phyloP scores from a whole-genome alignment of 2,329 filamentous ascomycete species.

The Elsinoe fawcettii region DNA sequence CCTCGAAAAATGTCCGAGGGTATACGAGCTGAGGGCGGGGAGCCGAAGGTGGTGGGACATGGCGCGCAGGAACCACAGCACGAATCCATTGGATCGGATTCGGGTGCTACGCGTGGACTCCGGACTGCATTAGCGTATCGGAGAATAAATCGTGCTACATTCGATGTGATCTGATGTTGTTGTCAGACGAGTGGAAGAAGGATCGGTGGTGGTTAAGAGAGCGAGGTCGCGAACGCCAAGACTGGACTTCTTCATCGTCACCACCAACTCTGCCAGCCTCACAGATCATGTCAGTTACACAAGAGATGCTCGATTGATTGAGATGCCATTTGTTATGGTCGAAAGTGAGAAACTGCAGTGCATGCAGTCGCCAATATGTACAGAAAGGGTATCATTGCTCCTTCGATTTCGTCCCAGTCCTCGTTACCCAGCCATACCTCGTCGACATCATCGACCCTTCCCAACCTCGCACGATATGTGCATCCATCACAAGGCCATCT shows the following conservation, averaged over 20 bases:
- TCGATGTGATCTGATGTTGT: background rate
- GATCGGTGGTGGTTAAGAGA: background rate
- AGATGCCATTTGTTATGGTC: background rate
- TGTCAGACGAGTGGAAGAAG: background rate
- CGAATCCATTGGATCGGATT: background rate
- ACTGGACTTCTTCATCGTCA: background rate
- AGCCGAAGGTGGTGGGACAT: constrained; percentile 4
- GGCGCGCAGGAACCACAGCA: background rate
- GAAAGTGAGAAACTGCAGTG: background rate
- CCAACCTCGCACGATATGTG: background rate
- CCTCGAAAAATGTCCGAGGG: constrained; percentile 5
- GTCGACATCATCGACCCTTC: constrained; percentile 2
- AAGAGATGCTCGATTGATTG: background rate
- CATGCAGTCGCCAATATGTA: constrained; percentile 4
- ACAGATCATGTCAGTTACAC: background rate
- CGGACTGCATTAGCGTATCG: constrained; percentile 5
- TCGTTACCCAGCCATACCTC: constrained; percentile 4
- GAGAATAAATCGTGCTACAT: background rate
- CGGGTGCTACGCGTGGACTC: background rate
- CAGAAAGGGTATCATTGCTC: constrained; percentile 14
- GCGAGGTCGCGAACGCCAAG: background rate
- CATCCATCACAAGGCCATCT: background rate
- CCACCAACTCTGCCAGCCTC: background rate
- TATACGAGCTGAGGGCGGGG: background rate
- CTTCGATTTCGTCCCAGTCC: background rate